Conservation (phyloP, 202 grass and related monocot species). For the Cymbopogon flexuosus region DNA sequence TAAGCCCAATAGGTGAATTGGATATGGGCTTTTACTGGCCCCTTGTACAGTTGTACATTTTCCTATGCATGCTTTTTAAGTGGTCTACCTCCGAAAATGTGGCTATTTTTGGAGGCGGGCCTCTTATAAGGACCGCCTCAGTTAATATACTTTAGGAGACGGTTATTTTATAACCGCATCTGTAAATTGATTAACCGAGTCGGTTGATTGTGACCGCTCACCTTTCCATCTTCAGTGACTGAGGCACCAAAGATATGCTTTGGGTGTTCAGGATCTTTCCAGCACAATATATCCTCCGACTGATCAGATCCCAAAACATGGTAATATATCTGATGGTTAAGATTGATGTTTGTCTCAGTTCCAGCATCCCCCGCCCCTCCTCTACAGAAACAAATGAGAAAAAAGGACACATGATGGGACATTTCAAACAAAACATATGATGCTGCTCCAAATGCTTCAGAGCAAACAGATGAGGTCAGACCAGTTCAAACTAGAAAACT, state of each 20-base stretch:
- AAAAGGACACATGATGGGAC: not conserved
- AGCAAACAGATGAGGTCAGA: not conserved
- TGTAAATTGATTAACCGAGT: too few species aligned
- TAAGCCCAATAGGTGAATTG: too few species aligned
- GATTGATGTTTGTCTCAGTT: conserved; percentile 89
- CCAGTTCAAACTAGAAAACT: not conserved
- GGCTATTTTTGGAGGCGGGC: too few species aligned
- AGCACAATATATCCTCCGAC: conserved; percentile 86
- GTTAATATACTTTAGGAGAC: too few species aligned
- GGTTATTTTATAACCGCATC: too few species aligned
- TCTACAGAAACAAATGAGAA: conserved; percentile 34
- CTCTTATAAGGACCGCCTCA: too few species aligned
- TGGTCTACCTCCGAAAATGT: too few species aligned
- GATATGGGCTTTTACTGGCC: too few species aligned
- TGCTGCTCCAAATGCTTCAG: not conserved
- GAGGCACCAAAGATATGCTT: conserved; percentile 51
- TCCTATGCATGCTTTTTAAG: too few species aligned
- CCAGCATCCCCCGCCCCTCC: conserved; percentile 63
- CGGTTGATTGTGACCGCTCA: not conserved
- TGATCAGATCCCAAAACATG: conserved; percentile 85
- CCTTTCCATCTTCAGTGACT: conserved; percentile 91
- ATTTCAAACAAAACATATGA: not conserved
- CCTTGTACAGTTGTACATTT: too few species aligned
- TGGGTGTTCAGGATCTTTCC: conserved; percentile 87
- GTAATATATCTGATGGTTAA: conserved; percentile 88